Evolutionary conservation across 2,329 filamentous ascomycete genomes (phyloP).

Genomic region (Madurella mycetomatis): DNA sequence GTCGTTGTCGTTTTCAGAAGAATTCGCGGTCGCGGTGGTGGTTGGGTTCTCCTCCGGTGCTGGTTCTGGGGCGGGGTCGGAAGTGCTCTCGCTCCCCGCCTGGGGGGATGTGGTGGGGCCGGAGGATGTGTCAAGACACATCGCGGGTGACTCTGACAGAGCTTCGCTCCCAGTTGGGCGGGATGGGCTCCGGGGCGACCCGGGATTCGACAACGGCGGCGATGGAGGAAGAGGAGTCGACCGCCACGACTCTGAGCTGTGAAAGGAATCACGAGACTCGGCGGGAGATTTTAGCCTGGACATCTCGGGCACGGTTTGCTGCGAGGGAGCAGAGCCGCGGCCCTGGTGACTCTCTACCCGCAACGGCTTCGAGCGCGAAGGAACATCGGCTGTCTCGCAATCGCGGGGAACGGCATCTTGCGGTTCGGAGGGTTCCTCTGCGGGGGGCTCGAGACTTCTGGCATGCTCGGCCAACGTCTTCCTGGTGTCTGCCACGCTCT

Average conservation of each 20-base stretch:
- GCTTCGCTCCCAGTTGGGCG: conserved; percentile 39
- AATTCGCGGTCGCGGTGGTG: not conserved
- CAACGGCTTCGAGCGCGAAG: not conserved
- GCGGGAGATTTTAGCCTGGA: conserved; percentile 37
- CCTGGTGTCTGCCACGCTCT: not conserved
- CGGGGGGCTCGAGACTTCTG: conserved; percentile 1
- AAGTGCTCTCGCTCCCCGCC: conserved; percentile 5
- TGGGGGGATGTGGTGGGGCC: conserved; percentile 30
- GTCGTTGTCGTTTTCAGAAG: not conserved
- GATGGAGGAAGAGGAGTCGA: conserved; percentile 44
- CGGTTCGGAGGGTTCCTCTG: not conserved
- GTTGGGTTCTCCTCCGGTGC: conserved; percentile 26
- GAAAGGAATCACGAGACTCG: conserved; percentile 50
- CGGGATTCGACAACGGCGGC: conserved; percentile 39
- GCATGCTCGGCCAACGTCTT: conserved; percentile 5
- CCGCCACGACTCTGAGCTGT: conserved; percentile 50
- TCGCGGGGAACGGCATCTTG: not conserved
- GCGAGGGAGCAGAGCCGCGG: conserved; percentile 20
- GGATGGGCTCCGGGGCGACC: conserved; percentile 36
- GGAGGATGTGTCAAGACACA: conserved; percentile 32
- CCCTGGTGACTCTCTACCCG: conserved; percentile 14
- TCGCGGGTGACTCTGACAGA: conserved; percentile 30
- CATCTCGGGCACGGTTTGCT: conserved; percentile 35
- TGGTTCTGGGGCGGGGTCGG: conserved; percentile 7
- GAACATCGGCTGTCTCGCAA: not conserved